Evolutionary conservation across 73 alveolate species (phyloP).

Genomic region (Paramecium sonneborni): DNA sequence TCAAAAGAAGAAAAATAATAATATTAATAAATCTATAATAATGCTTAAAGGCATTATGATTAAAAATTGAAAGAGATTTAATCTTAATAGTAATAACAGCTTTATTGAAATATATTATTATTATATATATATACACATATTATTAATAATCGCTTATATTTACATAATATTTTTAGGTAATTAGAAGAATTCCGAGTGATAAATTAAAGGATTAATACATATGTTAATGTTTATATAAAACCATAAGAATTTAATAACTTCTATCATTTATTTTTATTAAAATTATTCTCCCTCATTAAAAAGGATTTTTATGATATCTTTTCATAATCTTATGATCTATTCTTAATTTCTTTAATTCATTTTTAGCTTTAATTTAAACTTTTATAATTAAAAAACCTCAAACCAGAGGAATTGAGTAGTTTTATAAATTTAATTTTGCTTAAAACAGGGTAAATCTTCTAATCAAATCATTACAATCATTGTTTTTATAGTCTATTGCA

Average conservation of each 20-base stretch:
- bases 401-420: conserved; percentile 95
- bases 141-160: conserved; percentile 60
- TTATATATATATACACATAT: conserved; percentile 21
- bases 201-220: not conserved
- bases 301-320: not conserved
- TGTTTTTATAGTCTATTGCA: not conserved
- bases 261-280: conserved; percentile 77
- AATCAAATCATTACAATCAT: conserved; percentile 9
- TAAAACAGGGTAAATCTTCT: not conserved
- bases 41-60: conserved; percentile 58
- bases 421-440: conserved; percentile 90
- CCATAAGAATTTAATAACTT: not conserved
- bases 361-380: conserved; percentile 72
- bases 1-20: conserved; percentile 41
- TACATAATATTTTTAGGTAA: conserved; percentile 61
- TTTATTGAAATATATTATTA: not conserved
- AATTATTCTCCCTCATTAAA: conserved; percentile 78
- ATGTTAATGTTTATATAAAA: not conserved
- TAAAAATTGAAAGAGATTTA: conserved; percentile 29
- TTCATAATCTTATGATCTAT: conserved; percentile 77
- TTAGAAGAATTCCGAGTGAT: not conserved
- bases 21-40: conserved; percentile 50
- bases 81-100: conserved; percentile 10
- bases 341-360: conserved; percentile 66
- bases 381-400: too few species aligned